These are phyloP conservation scores for Cyclotella distinguenda DNA, from an alignment of 108 stramenopile genomes.

Conservation along the genomic window DNA sequence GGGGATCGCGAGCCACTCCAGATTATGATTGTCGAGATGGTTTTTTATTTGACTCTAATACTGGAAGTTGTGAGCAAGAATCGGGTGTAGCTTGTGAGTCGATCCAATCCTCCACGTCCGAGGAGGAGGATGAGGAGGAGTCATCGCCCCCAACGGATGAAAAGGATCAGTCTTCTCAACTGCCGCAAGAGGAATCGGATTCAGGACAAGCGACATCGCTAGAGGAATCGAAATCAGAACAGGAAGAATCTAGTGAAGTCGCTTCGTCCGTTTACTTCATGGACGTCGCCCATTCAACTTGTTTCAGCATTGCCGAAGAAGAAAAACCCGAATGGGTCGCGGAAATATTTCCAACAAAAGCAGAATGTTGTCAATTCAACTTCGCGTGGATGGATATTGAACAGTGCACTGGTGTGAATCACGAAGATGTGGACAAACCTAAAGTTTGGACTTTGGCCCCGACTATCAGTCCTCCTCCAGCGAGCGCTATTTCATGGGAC, in stretches of 20 bases:
- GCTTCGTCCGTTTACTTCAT: not conserved
- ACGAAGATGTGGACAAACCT: not conserved
- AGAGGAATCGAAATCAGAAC: not conserved
- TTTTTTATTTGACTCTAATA: conserved; percentile 1
- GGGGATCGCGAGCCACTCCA: not conserved
- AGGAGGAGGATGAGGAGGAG: not conserved
- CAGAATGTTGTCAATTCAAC: conserved; percentile 10
- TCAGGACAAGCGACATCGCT: not conserved
- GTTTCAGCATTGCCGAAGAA: not conserved
- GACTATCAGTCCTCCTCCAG: no score
- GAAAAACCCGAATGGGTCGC: conserved; percentile 4
- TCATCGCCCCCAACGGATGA: not conserved
- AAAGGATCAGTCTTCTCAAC: not conserved
- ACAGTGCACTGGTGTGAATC: not conserved
- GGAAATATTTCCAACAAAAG: conserved; percentile 8
- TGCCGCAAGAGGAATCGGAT: not conserved
- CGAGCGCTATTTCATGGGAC: not conserved
- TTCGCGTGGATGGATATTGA: conserved; percentile 3
- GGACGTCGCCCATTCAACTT: conserved; percentile 2
- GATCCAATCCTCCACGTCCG: not conserved
- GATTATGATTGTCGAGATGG: conserved; percentile 12
- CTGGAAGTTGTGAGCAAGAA: not conserved
- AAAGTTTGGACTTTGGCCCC: not conserved
- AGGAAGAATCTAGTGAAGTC: not conserved
- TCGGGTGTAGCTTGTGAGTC: conserved; percentile 1